Evolutionary conservation across 2,329 filamentous ascomycete species (phyloP).

Genomic region (Colletotrichum sp.): DNA sequence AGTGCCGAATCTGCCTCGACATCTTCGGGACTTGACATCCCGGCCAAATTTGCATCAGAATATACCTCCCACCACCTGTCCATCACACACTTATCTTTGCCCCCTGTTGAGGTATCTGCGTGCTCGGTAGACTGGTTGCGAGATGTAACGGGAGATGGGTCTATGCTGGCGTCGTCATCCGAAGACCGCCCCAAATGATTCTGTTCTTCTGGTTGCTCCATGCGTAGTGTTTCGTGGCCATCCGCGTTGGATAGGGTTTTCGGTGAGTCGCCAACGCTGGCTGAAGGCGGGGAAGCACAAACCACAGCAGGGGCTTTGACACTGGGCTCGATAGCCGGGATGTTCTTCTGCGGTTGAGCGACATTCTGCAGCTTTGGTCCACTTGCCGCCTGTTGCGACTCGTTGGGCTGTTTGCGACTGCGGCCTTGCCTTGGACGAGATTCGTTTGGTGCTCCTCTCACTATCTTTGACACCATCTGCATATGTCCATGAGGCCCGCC

Average conservation of each 20-base stretch:
- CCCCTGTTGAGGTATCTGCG: background rate
- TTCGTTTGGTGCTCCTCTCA: background rate
- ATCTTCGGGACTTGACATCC: background rate
- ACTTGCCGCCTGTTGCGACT: background rate
- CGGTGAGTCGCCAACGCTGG: background rate
- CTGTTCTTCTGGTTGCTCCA: background rate
- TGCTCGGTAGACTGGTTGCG: fast-evolving
- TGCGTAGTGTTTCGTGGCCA: background rate
- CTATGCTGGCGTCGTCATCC: background rate
- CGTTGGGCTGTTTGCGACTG: background rate
- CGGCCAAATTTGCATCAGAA: background rate
- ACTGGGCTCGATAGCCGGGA: background rate
- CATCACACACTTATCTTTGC: background rate
- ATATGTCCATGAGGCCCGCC: background rate
- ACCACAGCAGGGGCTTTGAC: background rate
- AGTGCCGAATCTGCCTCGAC: background rate
- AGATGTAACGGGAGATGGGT: background rate
- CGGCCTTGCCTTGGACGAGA: background rate
- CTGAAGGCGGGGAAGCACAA: background rate
- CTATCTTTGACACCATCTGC: background rate
- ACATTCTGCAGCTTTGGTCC: background rate
- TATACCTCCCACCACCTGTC: background rate
- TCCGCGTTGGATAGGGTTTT: background rate
- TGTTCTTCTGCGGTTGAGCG: background rate
- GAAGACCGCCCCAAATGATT: background rate